Evolutionary conservation across 805 yeast species (phyloP).

Genomic region (Candida arabinofermentans): DNA sequence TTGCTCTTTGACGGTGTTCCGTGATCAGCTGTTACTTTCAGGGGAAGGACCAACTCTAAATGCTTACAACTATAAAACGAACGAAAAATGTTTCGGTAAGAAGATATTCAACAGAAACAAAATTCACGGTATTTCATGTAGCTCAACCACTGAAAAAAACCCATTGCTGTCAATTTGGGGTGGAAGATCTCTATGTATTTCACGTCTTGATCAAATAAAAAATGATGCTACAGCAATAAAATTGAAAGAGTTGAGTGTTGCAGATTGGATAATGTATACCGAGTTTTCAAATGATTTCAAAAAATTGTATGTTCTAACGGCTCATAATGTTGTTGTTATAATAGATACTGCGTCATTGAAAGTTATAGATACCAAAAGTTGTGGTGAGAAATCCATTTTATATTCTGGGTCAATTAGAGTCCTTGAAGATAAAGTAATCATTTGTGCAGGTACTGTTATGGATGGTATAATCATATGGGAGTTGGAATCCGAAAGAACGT

Average conservation of each 20-base stretch:
- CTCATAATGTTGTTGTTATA: conserved; percentile 67
- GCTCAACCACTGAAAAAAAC: conserved; percentile 15
- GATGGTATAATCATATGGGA: conserved; percentile 84
- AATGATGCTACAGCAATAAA: conserved; percentile 7
- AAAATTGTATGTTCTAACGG: conserved; percentile 56
- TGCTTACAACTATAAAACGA: conserved; percentile 42
- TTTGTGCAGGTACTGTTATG: conserved; percentile 93
- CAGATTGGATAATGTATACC: conserved; percentile 78
- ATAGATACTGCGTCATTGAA: conserved; percentile 22
- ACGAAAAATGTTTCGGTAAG: conserved; percentile 31
- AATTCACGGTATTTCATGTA: conserved; percentile 67
- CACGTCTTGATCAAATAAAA: conserved; percentile 31
- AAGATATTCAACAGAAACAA: conserved; percentile 67
- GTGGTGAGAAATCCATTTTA: conserved; percentile 73
- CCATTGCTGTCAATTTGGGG: conserved; percentile 52
- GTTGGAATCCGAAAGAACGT: conserved; percentile 34
- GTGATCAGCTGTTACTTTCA: conserved; percentile 38
- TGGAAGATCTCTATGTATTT: conserved; percentile 59
- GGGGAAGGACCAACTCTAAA: conserved; percentile 73
- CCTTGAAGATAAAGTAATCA: conserved; percentile 38
- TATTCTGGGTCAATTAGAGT: conserved; percentile 79
- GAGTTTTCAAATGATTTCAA: conserved; percentile 41
- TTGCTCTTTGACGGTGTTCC: conserved; percentile 50
- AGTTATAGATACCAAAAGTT: conserved; percentile 35
- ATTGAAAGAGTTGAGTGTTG: conserved; percentile 44